Conservation (phyloP, 495 filamentous ascomycete species). For the Penicillium odoratum region DNA sequence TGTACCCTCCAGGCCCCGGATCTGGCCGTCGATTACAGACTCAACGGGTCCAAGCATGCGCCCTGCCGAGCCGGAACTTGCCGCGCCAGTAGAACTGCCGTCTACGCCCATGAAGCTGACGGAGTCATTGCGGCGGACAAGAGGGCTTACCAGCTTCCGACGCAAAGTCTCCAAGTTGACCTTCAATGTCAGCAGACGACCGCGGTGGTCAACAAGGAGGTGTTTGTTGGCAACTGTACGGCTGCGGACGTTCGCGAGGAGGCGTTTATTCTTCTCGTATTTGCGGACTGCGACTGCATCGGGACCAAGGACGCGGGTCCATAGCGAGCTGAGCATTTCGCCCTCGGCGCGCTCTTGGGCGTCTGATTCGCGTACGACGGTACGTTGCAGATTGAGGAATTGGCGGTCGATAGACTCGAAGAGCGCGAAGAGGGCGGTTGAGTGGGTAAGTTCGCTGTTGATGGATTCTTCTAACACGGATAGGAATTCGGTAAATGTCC, state of each 20-base stretch:
- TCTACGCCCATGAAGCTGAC: constrained; percentile 42
- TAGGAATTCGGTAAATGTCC: constrained; percentile 85
- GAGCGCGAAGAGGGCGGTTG: constrained; percentile 71
- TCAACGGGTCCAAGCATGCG: constrained; percentile 58
- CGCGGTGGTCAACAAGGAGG: constrained; percentile 79
- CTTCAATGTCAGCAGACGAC: constrained; percentile 74
- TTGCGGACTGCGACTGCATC: constrained; percentile 72
- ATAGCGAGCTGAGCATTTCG: constrained; percentile 79
- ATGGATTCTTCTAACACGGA: constrained; percentile 87
- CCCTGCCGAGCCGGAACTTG: constrained; percentile 36
- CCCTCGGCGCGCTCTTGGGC: constrained; percentile 74
- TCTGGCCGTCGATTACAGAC: constrained; percentile 74
- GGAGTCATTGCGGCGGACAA: constrained; percentile 67
- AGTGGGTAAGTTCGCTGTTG: constrained; percentile 74
- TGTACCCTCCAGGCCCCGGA: constrained; percentile 74
- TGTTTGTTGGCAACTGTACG: constrained; percentile 85
- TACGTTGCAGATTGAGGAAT: constrained; percentile 82
- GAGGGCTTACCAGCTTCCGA: constrained; percentile 74
- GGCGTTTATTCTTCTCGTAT: constrained; percentile 80
- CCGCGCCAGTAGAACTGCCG: constrained; percentile 20
- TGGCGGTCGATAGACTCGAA: constrained; percentile 87
- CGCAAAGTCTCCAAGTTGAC: constrained; percentile 76
- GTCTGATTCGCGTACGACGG: constrained; percentile 79
- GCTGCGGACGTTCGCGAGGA: constrained; percentile 72
- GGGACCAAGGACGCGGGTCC: constrained; percentile 78